A percentile compares a stretch with the other conserved stretches of the same genome.
These are phyloP conservation scores for Alloteropsis angusta DNA, from an alignment of 202 grass and related monocot genomes.

Conservation along the genomic window DNA sequence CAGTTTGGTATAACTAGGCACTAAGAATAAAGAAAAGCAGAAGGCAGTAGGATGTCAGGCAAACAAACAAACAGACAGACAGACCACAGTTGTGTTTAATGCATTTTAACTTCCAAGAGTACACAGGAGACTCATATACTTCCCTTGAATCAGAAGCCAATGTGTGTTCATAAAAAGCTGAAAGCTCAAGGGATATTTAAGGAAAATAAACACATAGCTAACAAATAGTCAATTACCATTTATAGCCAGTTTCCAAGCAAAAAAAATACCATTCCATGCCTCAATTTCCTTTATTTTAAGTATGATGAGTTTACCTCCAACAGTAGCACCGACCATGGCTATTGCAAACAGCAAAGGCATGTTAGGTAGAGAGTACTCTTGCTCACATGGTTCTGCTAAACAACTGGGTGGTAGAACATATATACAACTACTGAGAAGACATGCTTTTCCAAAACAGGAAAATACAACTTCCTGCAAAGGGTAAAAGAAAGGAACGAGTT, in stretches of 20 bases:
- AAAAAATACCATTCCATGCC: not conserved
- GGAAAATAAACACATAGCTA: not conserved
- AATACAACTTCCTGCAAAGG: slow-evolving; percentile 37
- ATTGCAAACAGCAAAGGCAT: slow-evolving; percentile 92
- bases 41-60: not conserved
- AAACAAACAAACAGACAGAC: not conserved
- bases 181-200: not conserved
- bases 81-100: no score
- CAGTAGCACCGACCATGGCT: slow-evolving; percentile 89
- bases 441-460: slow-evolving; percentile 40
- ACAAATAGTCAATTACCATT: not conserved
- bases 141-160: not conserved
- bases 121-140: not conserved
- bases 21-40: not conserved
- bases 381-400: slow-evolving; percentile 72
- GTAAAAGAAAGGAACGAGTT: not conserved
- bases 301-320: slow-evolving; percentile 54
- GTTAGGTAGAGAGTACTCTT: slow-evolving; percentile 67
- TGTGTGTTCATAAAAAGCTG: not conserved
- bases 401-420: slow-evolving; percentile 43
- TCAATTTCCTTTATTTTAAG: not conserved
- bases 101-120: not conserved
- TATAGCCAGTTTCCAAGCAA: not conserved
- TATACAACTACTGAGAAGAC: slow-evolving; percentile 30
- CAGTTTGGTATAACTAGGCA: not conserved